Conservation (phyloP, 2,329 filamentous ascomycete genomes). For the Penicillium sp. region DNA sequence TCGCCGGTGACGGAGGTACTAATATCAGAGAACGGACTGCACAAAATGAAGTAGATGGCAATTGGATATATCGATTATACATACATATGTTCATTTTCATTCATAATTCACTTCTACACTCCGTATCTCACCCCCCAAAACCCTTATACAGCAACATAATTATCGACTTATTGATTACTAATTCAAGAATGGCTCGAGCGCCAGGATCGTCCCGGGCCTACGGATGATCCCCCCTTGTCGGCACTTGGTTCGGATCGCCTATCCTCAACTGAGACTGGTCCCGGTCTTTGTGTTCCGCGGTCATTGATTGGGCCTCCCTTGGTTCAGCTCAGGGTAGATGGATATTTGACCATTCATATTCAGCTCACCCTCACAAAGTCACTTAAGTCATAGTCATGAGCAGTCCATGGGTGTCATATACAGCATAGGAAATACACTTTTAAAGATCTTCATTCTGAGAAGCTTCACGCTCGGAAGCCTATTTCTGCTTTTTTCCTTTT, state of each 20-base stretch:
- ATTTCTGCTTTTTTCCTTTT: background rate
- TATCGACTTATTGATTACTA: background rate
- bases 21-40: background rate
- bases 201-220: slow-evolving; percentile 8
- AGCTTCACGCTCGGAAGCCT: background rate
- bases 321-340: slow-evolving; percentile 8
- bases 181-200: slow-evolving; percentile 9
- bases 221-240: slow-evolving; percentile 12
- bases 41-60: background rate
- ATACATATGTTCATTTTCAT: background rate
- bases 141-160: background rate
- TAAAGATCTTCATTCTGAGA: background rate
- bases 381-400: background rate
- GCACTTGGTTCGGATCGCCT: slow-evolving; percentile 13
- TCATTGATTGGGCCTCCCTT: slow-evolving; percentile 7
- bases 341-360: background rate
- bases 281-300: slow-evolving; percentile 1
- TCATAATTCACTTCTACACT: background rate
- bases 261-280: slow-evolving; percentile 2
- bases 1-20: slow-evolving; percentile 15
- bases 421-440: background rate
- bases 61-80: background rate
- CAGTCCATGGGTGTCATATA: background rate
- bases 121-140: background rate
- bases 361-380: background rate